phyloP scores from a whole-genome alignment of 2,329 filamentous ascomycete species.

The Aspergillus fumigatus region DNA sequence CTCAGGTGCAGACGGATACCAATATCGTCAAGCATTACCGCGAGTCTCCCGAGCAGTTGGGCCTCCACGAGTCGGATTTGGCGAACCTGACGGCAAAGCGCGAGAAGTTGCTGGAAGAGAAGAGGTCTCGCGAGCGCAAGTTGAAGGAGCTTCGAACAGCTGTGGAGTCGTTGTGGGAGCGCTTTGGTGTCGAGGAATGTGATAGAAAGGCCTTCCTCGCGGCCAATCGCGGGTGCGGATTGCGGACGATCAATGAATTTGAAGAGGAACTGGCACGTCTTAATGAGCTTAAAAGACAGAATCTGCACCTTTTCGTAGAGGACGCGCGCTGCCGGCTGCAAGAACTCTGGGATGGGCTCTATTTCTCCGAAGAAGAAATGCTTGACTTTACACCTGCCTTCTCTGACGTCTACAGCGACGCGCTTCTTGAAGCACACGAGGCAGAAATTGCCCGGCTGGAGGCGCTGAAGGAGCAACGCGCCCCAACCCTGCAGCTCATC shows the following conservation, averaged over 20 bases:
- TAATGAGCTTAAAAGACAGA: conserved; percentile 91
- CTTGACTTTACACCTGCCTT: conserved; percentile 96
- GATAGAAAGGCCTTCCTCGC: conserved; percentile 84
- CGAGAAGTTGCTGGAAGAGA: conserved; percentile 83
- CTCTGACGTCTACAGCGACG: conserved; percentile 95
- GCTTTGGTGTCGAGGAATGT: conserved; percentile 73
- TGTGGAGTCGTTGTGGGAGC: conserved; percentile 87
- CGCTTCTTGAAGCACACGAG: conserved; percentile 90
- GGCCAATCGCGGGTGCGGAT: conserved; percentile 81
- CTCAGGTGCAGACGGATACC: conserved; percentile 85
- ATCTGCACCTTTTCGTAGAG: conserved; percentile 92
- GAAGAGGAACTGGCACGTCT: conserved; percentile 83
- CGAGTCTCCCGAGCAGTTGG: conserved; percentile 88
- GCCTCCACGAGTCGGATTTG: conserved; percentile 83
- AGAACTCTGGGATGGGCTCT: conserved; percentile 90
- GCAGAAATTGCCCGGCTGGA: conserved; percentile 81
- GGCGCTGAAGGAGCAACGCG: conserved; percentile 77
- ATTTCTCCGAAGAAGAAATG: conserved; percentile 98
- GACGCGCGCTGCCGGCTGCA: conserved; percentile 87
- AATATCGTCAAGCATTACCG: conserved; percentile 85
- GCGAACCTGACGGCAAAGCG: conserved; percentile 65
- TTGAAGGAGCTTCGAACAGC: conserved; percentile 69
- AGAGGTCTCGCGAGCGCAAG: conserved; percentile 73
- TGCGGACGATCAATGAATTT: conserved; percentile 91
- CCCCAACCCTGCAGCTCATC: conserved; percentile 74